Evolutionary conservation across 345 rosid genomes (phyloP).

Genomic region (Noccaea bulbosa): DNA sequence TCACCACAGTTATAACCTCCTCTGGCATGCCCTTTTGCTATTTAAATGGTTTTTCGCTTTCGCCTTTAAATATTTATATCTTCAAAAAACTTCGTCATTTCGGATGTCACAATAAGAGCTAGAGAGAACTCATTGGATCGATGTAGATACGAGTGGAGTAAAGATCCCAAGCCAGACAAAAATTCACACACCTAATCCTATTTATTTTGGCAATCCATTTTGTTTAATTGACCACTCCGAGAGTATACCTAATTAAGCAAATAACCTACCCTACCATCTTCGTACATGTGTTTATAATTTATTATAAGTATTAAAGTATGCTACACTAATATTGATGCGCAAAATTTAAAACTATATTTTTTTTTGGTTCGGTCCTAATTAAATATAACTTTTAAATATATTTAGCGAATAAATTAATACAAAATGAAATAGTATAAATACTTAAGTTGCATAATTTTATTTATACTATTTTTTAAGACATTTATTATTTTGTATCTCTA

Average conservation of each 20-base stretch:
- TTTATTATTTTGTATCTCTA: background rate
- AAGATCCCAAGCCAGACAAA: constrained; percentile 43
- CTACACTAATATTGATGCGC: constrained; percentile 3
- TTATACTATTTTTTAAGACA: background rate
- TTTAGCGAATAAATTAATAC: background rate
- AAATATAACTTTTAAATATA: background rate
- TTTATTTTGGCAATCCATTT: constrained; percentile 13
- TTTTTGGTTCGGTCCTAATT: background rate
- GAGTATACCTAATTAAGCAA: constrained; percentile 27
- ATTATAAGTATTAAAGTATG: constrained; percentile 1
- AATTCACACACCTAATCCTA: constrained; percentile 33
- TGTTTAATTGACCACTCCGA: constrained; percentile 35
- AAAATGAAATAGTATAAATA: background rate
- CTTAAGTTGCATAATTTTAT: background rate
- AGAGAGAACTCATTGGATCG: constrained; percentile 34
- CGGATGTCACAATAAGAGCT: constrained; percentile 35
- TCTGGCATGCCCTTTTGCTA: constrained; percentile 23
- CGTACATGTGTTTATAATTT: constrained; percentile 28
- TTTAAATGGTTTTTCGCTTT: constrained; percentile 1
- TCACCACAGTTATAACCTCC: background rate
- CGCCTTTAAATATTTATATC: constrained; percentile 13
- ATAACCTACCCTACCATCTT: constrained; percentile 32
- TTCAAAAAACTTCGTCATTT: constrained; percentile 31
- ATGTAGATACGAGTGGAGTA: constrained; percentile 42
- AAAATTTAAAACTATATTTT: background rate